Evolutionary conservation across 208 protist genomes (phyloP).

Genomic region (Kentomonas sorsogonicus): DNA sequence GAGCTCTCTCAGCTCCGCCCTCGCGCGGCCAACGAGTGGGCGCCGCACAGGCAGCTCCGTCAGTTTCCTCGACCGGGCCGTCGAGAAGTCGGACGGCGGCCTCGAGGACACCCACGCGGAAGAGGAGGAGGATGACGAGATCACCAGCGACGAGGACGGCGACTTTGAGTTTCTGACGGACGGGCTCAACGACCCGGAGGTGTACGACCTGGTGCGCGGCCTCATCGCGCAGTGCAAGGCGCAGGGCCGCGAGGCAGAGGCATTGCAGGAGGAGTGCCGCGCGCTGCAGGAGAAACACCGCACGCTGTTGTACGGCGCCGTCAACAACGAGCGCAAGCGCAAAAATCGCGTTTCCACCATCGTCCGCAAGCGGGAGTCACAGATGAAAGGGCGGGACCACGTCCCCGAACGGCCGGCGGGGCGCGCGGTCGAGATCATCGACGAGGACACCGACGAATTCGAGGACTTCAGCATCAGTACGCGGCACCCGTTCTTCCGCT

Average conservation of each 20-base stretch:
- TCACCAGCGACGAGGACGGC: conserved; percentile 37
- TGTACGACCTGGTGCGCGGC: conserved; percentile 25
- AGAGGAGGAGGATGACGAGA: conserved; percentile 12
- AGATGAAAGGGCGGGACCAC: conserved; percentile 1
- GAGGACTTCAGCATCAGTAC: conserved; percentile 30
- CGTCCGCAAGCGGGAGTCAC: not conserved
- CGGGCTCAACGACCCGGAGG: conserved; percentile 11
- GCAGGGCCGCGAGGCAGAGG: conserved; percentile 22
- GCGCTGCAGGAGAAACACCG: conserved; percentile 26
- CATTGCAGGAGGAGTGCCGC: conserved; percentile 16
- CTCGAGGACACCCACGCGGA: not conserved
- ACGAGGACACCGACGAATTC: conserved; percentile 48
- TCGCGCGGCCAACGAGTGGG: no score
- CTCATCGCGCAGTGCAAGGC: conserved; percentile 27
- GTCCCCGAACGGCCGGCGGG: not conserved
- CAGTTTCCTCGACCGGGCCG: not conserved
- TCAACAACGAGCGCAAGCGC: not conserved
- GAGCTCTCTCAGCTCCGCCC: no score
- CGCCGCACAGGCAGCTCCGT: no score
- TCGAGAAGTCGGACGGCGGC: no score
- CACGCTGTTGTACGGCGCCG: conserved; percentile 13
- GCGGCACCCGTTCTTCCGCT: conserved; percentile 26
- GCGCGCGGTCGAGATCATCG: conserved; percentile 5
- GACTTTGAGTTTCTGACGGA: conserved; percentile 29
- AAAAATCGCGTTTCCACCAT: no score